Evolutionary conservation across 2,329 filamentous ascomycete species (phyloP), one percentile per base, ranked within the genome.

Genomic region (Colletotrichum trifolii): DNA sequence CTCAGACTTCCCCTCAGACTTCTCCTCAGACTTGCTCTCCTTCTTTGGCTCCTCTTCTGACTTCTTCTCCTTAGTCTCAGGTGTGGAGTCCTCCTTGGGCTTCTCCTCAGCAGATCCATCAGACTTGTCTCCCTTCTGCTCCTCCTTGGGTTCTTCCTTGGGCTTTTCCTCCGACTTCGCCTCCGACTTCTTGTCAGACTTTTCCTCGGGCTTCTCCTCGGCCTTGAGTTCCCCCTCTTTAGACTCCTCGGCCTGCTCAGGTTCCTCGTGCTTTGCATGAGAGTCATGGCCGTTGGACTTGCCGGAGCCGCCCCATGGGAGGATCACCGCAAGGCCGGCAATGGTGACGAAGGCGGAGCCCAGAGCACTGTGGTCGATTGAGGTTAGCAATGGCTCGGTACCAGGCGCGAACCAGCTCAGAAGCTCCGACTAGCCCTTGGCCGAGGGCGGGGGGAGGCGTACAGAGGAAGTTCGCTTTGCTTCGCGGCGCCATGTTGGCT

Each of bases 41-140:
- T 60, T 42, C 15, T 67, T 64, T 12, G 54, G 58, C 49, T 70
- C 62, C 47, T 73, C 70, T 12, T 69, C 52, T 52, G 69, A 61
- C 42, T 69, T 62, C 11, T 69, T 64, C 36, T 56, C 53, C 17
- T 60, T 25, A 25, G 25, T 47, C 8, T 66, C 57, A 9, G 48
- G 17, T 36, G 66, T 60, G 8, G 56, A 40, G 38, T 68, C 67
- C 54, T 67, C 43, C 48, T 66, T 57, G 17, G 49, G 48, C 45
- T 69, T 60, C 50, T 71, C 55, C 48, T 71, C 55, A 49, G 67
- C 67, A 34, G 70, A 66, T 35, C 68, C 67, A 38, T 74, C 73
- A 15, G 70, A 64, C 10, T 69, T 52, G 15, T 68, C 47, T 54
- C 63, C 64, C n/a, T 63, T 54, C 45, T 69, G 56, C 35, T 60